A percentile compares a stretch with the other conserved stretches of the same genome.
phyloP scores from a whole-genome alignment of 495 filamentous ascomycete species.

The Usnea hakonensis region DNA sequence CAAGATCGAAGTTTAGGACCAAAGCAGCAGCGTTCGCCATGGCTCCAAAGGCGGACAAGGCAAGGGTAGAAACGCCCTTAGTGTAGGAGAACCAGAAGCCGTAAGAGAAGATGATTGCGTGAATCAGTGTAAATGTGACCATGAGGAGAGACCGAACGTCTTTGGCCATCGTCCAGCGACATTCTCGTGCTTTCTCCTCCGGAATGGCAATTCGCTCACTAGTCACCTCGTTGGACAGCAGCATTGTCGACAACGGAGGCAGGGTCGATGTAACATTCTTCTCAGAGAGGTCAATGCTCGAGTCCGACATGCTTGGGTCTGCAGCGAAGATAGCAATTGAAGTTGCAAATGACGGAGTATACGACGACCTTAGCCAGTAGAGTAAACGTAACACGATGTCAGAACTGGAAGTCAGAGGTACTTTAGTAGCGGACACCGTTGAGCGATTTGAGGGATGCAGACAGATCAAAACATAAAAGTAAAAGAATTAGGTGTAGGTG shows the following conservation, averaged over 20 bases:
- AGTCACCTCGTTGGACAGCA: constrained; percentile 63
- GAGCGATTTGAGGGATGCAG: neutral
- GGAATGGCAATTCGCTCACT: constrained; percentile 41
- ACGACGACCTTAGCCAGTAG: neutral
- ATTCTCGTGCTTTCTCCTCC: neutral
- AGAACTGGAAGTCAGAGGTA: neutral
- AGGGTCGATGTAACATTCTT: constrained; percentile 51
- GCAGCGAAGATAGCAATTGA: neutral
- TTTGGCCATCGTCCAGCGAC: constrained; percentile 62
- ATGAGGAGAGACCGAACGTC: constrained; percentile 61
- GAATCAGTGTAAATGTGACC: constrained; percentile 26
- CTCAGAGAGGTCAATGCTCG: neutral
- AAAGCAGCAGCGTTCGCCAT: constrained; percentile 64
- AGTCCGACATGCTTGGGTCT: neutral
- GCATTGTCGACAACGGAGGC: constrained; percentile 61
- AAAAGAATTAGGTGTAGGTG: neutral
- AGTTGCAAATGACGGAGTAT: neutral
- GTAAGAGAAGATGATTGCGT: constrained; percentile 12
- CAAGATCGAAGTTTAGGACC: constrained; percentile 67
- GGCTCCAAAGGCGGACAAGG: constrained; percentile 57
- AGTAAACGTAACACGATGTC: neutral
- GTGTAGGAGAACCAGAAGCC: constrained; percentile 54
- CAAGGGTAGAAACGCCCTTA: constrained; percentile 58
- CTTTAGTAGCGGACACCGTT: neutral
- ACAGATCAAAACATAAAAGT: neutral